Conservation (phyloP, 208 protist species). For the Trypanosoma scelopori region DNA sequence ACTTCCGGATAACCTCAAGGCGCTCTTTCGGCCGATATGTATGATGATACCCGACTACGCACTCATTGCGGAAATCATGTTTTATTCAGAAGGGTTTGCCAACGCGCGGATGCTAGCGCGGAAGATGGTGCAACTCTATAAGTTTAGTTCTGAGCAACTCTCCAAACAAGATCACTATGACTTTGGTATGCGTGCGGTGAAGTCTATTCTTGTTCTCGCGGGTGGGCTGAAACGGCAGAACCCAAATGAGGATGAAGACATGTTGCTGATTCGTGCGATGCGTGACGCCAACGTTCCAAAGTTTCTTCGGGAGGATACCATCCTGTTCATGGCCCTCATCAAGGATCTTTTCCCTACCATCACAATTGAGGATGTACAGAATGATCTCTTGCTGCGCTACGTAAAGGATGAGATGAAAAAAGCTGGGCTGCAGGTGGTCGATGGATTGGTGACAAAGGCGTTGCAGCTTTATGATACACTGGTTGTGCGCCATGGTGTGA, state of each 20-base stretch:
- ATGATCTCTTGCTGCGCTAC: conserved; percentile 80
- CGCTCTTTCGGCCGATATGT: conserved; percentile 96
- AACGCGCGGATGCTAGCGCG: conserved; percentile 92
- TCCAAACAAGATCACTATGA: conserved; percentile 97
- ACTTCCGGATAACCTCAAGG: conserved; percentile 98
- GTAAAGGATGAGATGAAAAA: conserved; percentile 70
- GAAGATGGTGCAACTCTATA: conserved; percentile 97
- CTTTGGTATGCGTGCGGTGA: conserved; percentile 96
- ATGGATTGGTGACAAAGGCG: conserved; percentile 85
- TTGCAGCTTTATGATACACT: conserved; percentile 95
- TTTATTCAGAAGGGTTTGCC: conserved; percentile 97
- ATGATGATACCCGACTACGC: conserved; percentile 98
- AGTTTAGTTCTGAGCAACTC: conserved; percentile 94
- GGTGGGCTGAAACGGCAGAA: conserved; percentile 90
- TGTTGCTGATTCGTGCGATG: conserved; percentile 95
- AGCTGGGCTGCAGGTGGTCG: conserved; percentile 74
- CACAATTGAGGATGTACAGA: conserved; percentile 74
- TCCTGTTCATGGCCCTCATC: conserved; percentile 93
- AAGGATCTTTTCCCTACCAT: conserved; percentile 93
- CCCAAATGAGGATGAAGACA: conserved; percentile 91
- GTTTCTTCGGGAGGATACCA: conserved; percentile 93
- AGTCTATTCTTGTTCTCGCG: conserved; percentile 95
- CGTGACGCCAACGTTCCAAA: conserved; percentile 95
- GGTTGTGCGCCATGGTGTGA: conserved; percentile 92
- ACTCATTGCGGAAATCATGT: conserved; percentile 97